Conservation (phyloP, 2,329 filamentous ascomycete species). For the Pseudonectria foliicola region DNA sequence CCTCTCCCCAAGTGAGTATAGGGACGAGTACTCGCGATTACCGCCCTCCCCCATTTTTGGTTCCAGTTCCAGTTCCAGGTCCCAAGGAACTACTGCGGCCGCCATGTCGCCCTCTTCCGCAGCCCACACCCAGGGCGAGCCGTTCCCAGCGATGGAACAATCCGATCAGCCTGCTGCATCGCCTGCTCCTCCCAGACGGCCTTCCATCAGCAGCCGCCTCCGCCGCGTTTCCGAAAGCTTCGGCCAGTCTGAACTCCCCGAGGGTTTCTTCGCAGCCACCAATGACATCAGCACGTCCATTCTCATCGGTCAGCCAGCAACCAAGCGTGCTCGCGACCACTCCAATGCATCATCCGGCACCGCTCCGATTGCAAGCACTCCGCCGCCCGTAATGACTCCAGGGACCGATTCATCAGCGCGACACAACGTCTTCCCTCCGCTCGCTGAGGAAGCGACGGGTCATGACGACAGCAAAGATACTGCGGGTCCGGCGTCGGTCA, state of each 20-base stretch:
- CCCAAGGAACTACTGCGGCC: too few species aligned
- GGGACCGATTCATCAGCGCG: conserved; percentile 19
- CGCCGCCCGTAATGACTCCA: background rate
- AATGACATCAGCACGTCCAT: conserved; percentile 38
- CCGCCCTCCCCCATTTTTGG: too few species aligned
- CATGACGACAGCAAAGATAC: conserved; percentile 3
- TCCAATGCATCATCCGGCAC: conserved; percentile 13
- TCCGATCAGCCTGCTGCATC: conserved; percentile 10
- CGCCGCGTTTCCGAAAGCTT: conserved; percentile 32
- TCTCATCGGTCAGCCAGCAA: conserved; percentile 17
- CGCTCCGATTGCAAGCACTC: background rate
- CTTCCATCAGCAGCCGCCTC: conserved; percentile 25
- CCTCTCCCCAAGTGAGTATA: too few species aligned
- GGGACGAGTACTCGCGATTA: too few species aligned
- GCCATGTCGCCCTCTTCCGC: conserved; percentile 5
- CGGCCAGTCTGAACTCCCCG: conserved; percentile 38
- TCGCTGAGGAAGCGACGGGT: conserved; percentile 13
- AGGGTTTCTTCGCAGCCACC: conserved; percentile 41
- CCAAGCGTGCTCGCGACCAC: conserved; percentile 8
- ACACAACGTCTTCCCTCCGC: conserved; percentile 12
- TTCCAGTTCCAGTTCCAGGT: too few species aligned
- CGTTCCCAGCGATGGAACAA: conserved; percentile 19
- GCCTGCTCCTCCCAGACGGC: conserved; percentile 19
- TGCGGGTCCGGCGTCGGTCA: conserved; percentile 2
- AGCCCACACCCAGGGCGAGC: conserved; percentile 16